phyloP scores from a whole-genome alignment of 108 stramenopile genomes.

The Nitzschia inconspicua region DNA sequence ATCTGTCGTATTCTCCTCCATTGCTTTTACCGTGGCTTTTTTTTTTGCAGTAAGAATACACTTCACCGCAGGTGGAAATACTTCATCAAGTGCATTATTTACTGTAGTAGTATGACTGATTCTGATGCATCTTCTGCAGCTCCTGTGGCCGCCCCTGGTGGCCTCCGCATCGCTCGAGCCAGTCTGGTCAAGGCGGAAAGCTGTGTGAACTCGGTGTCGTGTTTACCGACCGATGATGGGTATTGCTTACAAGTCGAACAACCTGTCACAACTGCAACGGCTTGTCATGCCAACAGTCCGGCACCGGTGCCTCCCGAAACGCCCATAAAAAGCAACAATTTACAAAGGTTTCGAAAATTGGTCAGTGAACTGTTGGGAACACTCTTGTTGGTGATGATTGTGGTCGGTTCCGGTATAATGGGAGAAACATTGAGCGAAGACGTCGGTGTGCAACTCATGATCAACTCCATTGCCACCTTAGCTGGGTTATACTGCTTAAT shows the following conservation, averaged over 20 bases:
- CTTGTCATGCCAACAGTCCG: too few species aligned
- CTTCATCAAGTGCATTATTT: too few species aligned
- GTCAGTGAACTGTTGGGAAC: constrained; percentile 27
- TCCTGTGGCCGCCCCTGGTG: too few species aligned
- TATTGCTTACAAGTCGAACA: constrained; percentile 3
- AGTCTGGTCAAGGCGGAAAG: too few species aligned
- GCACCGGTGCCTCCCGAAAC: constrained; percentile 9
- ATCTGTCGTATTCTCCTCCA: too few species aligned
- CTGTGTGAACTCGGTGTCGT: too few species aligned
- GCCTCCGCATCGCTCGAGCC: too few species aligned
- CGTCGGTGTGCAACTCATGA: constrained; percentile 28
- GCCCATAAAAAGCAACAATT: not conserved
- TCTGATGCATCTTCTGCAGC: too few species aligned
- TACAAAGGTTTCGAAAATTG: constrained; percentile 15
- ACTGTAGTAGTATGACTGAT: too few species aligned
- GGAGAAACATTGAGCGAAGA: constrained; percentile 17
- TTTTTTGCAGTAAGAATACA: too few species aligned
- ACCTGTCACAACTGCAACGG: not conserved
- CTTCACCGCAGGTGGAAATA: too few species aligned
- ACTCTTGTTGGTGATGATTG: constrained; percentile 19
- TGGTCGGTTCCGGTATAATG: constrained; percentile 28
- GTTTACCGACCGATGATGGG: not conserved
- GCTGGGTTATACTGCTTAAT: constrained; percentile 31
- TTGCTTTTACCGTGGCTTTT: too few species aligned
- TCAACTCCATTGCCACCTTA: constrained; percentile 29